Percentiles rank a stretch among this genome's conserved stretches.
phyloP scores from a whole-genome alignment of 164 flowering plant genomes.

The Macadamia integrifolia region DNA sequence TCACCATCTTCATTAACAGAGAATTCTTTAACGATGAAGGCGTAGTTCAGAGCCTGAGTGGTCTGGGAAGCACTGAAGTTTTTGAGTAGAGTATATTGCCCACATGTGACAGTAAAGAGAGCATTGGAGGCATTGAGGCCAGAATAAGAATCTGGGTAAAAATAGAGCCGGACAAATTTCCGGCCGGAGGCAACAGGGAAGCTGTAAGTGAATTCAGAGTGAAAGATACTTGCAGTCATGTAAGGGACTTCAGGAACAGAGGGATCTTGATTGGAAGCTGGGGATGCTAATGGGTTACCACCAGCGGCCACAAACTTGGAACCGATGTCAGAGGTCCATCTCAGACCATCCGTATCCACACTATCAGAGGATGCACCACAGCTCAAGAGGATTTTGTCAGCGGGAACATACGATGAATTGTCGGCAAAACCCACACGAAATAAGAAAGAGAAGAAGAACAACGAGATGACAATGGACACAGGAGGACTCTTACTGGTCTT shows the following conservation, averaged over 20 bases:
- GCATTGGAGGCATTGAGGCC: neutral
- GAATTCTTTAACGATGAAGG: constrained; percentile 6
- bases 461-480: neutral
- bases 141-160: neutral
- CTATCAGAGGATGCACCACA: neutral
- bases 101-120: constrained; percentile 13
- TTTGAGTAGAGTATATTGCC: constrained; percentile 9
- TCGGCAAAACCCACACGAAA: neutral
- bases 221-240: neutral
- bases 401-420: neutral
- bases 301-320: neutral
- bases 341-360: neutral
- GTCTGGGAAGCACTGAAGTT: constrained; percentile 8
- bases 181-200: neutral
- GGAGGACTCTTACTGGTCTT: neutral
- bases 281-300: neutral
- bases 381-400: neutral
- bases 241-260: neutral
- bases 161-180: neutral
- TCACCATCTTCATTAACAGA: neutral
- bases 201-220: neutral
- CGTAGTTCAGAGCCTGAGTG: neutral
- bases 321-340: neutral
- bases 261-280: neutral
- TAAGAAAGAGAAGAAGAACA: neutral